Percentiles rank a stretch among this genome's conserved stretches.
Evolutionary conservation across 2,329 filamentous ascomycete genomes (phyloP).

Genomic region (Hansfordia pulvinata): DNA sequence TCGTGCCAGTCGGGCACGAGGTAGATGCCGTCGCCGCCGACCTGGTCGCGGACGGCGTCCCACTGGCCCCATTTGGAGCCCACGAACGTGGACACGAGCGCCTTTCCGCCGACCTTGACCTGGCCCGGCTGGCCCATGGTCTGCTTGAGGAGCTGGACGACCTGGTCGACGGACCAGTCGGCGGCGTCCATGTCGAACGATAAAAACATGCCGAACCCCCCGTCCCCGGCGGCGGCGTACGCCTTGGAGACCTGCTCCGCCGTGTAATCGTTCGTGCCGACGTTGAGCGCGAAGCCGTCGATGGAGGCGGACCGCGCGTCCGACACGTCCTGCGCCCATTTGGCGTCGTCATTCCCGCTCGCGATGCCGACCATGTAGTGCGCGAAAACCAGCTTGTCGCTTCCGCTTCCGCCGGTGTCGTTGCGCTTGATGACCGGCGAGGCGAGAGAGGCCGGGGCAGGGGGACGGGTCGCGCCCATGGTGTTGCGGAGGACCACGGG

Average conservation of each 20-base stretch:
- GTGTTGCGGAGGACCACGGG: no score
- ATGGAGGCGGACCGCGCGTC: no score
- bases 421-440: no score
- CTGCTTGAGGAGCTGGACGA: constrained; percentile 18
- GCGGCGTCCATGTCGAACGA: constrained; percentile 19
- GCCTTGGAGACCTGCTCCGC: constrained; percentile 14
- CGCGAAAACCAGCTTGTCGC: no score
- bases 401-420: no score
- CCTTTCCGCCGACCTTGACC: constrained; percentile 22
- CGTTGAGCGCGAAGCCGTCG: constrained; percentile 15
- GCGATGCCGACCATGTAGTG: no score
- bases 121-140: constrained; percentile 23
- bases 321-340: no score
- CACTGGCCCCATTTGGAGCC: constrained; percentile 26
- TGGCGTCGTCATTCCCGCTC: no score
- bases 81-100: constrained; percentile 38
- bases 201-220: constrained; percentile 20
- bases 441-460: no score
- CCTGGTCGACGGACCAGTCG: constrained; percentile 13
- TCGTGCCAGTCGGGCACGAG: constrained; percentile 33
- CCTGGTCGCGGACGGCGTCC: constrained; percentile 24
- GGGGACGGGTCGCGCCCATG: no score
- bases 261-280: constrained; percentile 12
- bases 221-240: constrained; percentile 16
- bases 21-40: constrained; percentile 21